Evolutionary conservation across 768 basidiomycete species (phyloP).

Genomic region (Leccinum disarticulatum): DNA sequence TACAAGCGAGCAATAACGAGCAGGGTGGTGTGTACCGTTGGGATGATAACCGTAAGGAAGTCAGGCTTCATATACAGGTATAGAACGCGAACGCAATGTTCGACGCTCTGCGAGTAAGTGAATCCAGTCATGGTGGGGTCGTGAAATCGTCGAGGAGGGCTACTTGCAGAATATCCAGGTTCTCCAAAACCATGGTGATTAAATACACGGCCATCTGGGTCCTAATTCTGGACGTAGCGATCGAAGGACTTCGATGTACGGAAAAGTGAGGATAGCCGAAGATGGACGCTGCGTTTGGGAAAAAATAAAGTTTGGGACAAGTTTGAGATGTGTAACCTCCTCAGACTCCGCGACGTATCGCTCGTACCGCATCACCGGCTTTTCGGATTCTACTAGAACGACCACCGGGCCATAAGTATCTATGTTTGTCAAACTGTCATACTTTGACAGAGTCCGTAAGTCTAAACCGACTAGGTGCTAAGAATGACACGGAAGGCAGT

Average conservation of each 20-base stretch:
- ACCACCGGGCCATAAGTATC: background rate
- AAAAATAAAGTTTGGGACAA: background rate
- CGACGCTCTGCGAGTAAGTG: conserved; percentile 11
- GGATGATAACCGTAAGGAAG: conserved; percentile 27
- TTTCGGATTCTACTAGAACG: background rate
- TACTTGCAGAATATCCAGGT: background rate
- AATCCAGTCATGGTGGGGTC: conserved; percentile 22
- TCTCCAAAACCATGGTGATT: conserved; percentile 8
- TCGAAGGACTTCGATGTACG: background rate
- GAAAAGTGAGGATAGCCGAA: conserved; percentile 8
- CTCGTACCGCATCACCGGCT: background rate
- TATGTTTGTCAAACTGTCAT: conserved; percentile 8
- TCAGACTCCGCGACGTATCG: conserved; percentile 4
- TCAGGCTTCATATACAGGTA: conserved; percentile 29
- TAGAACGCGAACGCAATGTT: conserved; percentile 14
- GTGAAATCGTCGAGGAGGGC: conserved; percentile 16
- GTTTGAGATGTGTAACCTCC: background rate
- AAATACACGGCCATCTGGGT: conserved; percentile 17
- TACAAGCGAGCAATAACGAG: background rate
- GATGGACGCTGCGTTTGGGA: conserved; percentile 3
- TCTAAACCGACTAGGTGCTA: background rate
- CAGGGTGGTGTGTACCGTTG: conserved; percentile 18
- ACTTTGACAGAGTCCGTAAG: background rate
- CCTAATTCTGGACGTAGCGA: conserved; percentile 11
- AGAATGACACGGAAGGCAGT: background rate